Evolutionary conservation across 805 yeast species (phyloP).

Genomic region (Pichia rugopelliculosa): DNA sequence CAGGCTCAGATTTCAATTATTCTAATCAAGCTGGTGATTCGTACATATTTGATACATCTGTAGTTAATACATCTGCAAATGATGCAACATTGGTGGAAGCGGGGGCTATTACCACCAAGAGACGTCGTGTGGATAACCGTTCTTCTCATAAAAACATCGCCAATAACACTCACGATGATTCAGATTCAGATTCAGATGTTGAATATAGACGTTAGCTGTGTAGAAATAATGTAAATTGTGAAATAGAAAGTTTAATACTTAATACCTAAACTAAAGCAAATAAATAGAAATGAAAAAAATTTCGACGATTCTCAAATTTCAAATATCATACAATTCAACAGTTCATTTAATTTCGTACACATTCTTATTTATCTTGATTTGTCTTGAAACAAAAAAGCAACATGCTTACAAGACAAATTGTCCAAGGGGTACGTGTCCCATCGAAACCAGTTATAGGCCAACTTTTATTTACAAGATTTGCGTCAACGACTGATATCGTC

Average conservation of each 20-base stretch:
- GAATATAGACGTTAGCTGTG: background rate
- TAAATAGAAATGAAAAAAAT: background rate
- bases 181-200: background rate
- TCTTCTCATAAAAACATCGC: background rate
- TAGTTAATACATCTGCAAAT: background rate
- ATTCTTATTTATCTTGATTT: too few relatives aligned
- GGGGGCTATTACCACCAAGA: background rate
- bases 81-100: background rate
- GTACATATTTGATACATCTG: background rate
- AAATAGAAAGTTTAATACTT: background rate
- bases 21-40: background rate
- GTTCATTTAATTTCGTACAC: too few relatives aligned
- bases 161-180: background rate
- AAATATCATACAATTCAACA: too few relatives aligned
- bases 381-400: too few relatives aligned
- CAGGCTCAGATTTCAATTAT: background rate
- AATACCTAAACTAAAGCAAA: background rate
- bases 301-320: background rate
- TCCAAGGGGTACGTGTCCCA: background rate
- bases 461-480: constrained; percentile 1
- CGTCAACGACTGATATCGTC: constrained; percentile 8
- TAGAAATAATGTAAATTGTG: background rate
- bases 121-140: background rate
- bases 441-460: background rate
- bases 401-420: constrained; percentile 4